Evolutionary conservation across 1,139 yeast species (phyloP).

Genomic region (Blastobotrys buckinghamii): DNA sequence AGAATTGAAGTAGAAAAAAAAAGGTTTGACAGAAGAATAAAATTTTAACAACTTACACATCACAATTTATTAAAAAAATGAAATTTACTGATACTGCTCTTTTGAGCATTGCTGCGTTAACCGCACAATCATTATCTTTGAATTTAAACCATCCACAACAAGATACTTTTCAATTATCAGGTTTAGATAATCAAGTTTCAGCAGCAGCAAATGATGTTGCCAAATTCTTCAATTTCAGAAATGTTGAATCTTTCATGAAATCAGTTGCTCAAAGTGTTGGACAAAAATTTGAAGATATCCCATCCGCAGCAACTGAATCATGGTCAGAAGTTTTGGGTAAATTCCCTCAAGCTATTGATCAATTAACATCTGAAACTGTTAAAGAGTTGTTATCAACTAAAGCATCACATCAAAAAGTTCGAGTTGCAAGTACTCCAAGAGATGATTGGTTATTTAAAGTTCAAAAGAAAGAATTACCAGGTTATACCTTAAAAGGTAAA

Average conservation of each 20-base stretch:
- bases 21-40: too few species aligned
- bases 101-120: not conserved
- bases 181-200: not conserved
- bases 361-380: slow-evolving; percentile 9
- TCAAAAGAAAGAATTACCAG: slow-evolving; percentile 30
- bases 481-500: slow-evolving; percentile 30
- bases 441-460: slow-evolving; percentile 26
- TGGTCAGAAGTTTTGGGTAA: slow-evolving; percentile 26
- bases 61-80: not conserved
- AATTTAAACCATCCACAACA: slow-evolving; percentile 1
- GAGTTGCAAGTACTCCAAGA: slow-evolving; percentile 26
- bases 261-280: slow-evolving; percentile 24
- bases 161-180: slow-evolving; percentile 3
- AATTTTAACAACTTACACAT: too few species aligned
- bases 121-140: not conserved
- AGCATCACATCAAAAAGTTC: slow-evolving; percentile 23
- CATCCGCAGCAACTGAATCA: slow-evolving; percentile 24
- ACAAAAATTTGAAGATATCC: slow-evolving; percentile 25
- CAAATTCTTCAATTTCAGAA: slow-evolving; percentile 6
- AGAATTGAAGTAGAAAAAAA: too few species aligned
- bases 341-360: slow-evolving; percentile 13
- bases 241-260: slow-evolving; percentile 12
- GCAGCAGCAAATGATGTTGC: slow-evolving; percentile 11
- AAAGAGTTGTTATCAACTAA: slow-evolving; percentile 5
- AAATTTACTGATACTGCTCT: not conserved